These are phyloP conservation scores for Cydonia oblonga DNA, from an alignment of 331 rosid genomes.

Conservation along the genomic window DNA sequence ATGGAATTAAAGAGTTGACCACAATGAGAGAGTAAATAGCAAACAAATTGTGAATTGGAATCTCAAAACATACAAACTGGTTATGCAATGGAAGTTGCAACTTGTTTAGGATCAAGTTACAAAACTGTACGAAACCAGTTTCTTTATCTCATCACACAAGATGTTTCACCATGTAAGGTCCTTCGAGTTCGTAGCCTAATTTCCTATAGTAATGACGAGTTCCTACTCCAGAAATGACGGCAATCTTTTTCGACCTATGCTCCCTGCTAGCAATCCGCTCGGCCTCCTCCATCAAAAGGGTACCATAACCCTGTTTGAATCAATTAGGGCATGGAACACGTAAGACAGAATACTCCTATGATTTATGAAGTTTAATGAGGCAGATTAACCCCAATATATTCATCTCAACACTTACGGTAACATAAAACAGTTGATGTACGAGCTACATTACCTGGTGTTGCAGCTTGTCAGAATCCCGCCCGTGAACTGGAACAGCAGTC, in stretches of 20 bases:
- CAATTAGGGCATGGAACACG: neutral
- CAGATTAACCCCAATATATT: neutral
- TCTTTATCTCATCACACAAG: slow-evolving; percentile 22
- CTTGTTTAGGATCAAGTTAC: slow-evolving; percentile 11
- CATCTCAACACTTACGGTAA: neutral
- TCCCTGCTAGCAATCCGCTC: slow-evolving; percentile 67
- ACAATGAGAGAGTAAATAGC: neutral
- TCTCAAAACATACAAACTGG: neutral
- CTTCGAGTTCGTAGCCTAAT: slow-evolving; percentile 86
- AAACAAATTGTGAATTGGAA: neutral
- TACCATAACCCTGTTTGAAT: slow-evolving; percentile 74
- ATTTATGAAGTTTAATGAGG: neutral
- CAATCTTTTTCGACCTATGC: slow-evolving; percentile 76
- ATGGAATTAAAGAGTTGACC: neutral
- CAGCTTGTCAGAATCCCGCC: slow-evolving; percentile 84
- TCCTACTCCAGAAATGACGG: slow-evolving; percentile 90
- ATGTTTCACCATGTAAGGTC: slow-evolving; percentile 94
- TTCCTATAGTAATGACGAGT: slow-evolving; percentile 92
- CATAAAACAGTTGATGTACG: neutral
- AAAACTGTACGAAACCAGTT: slow-evolving; percentile 20
- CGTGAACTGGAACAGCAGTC: slow-evolving; percentile 99
- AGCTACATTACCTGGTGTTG: slow-evolving; percentile 80
- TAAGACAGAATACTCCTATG: neutral
- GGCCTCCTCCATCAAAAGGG: slow-evolving; percentile 94
- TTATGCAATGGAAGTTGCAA: neutral